These are phyloP conservation scores for Daldinia eschscholtzii DNA, from an alignment of 2,329 filamentous ascomycete species.

Conservation along the genomic window DNA sequence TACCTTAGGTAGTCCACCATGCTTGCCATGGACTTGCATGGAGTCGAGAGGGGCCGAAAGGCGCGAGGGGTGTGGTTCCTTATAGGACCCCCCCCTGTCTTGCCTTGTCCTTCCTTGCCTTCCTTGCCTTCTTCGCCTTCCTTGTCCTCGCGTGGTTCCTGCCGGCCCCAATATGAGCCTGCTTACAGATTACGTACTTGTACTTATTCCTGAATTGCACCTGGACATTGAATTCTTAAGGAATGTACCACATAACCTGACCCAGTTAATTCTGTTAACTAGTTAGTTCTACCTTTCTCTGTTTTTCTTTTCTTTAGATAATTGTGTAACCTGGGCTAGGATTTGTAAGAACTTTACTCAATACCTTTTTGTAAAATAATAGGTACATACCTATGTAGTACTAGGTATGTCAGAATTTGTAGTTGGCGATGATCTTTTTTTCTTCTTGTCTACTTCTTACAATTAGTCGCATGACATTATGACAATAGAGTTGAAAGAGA, in stretches of 20 bases:
- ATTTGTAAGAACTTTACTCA: conserved; percentile 25
- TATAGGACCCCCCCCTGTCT: conserved; percentile 10
- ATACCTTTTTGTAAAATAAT: conserved; percentile 10
- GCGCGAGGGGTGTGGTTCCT: conserved; percentile 12
- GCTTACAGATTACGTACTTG: conserved; percentile 32
- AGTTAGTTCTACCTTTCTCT: neutral
- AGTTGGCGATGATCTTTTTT: neutral
- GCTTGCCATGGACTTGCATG: conserved; percentile 15
- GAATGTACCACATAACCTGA: neutral
- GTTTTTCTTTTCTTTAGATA: conserved; percentile 23
- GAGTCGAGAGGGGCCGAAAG: conserved; percentile 35
- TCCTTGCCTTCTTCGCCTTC: conserved; percentile 21
- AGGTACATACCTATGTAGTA: no score
- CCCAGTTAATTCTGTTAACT: neutral
- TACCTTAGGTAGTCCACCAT: neutral
- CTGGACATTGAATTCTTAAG: neutral
- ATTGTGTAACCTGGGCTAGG: conserved; percentile 27
- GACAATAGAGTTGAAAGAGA: neutral
- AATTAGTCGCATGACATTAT: neutral
- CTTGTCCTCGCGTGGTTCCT: conserved; percentile 40
- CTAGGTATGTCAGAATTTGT: neutral
- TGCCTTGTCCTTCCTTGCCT: neutral
- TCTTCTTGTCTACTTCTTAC: neutral
- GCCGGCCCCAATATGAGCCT: conserved; percentile 32
- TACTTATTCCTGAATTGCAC: conserved; percentile 1